These are phyloP conservation scores for Anethum foeniculum DNA, from an alignment of 140 eudicot genomes.

Conservation along the genomic window DNA sequence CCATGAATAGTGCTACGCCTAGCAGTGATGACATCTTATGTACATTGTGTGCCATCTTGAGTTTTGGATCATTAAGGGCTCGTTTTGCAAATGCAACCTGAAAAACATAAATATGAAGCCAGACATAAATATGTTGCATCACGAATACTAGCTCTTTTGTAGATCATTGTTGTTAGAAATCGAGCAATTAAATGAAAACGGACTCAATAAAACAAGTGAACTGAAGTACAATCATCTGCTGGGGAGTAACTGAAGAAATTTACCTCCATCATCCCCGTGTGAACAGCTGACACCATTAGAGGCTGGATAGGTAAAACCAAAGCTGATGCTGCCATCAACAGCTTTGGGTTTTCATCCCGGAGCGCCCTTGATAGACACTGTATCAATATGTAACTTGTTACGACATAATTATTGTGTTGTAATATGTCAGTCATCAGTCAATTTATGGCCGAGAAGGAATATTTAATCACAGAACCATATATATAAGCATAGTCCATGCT, in stretches of 20 bases:
- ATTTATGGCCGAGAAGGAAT: not conserved
- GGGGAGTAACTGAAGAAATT: conserved; percentile 6
- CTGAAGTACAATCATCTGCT: too few species aligned
- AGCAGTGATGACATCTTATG: conserved; percentile 84
- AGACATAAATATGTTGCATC: too few species aligned
- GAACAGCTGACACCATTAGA: conserved; percentile 89
- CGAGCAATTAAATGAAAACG: not conserved
- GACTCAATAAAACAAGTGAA: not conserved
- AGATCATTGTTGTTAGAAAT: not conserved
- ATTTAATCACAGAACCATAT: not conserved
- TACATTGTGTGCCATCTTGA: conserved; percentile 65
- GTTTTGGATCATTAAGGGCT: conserved; percentile 58
- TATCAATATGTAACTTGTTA: not conserved
- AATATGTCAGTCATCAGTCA: not conserved
- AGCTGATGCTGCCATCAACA: conserved; percentile 91
- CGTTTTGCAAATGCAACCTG: conserved; percentile 87
- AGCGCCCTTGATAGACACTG: conserved; percentile 92
- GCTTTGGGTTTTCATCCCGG: conserved; percentile 73
- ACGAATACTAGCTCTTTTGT: not conserved
- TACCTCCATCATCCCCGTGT: conserved; percentile 99
- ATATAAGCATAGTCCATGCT: not conserved
- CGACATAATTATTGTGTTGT: not conserved
- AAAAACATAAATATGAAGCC: not conserved
- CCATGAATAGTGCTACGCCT: conserved; percentile 78
- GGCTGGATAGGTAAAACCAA: conserved; percentile 84